phyloP scores from a whole-genome alignment of 2,329 filamentous ascomycete species.

The Pyricularia sp. region DNA sequence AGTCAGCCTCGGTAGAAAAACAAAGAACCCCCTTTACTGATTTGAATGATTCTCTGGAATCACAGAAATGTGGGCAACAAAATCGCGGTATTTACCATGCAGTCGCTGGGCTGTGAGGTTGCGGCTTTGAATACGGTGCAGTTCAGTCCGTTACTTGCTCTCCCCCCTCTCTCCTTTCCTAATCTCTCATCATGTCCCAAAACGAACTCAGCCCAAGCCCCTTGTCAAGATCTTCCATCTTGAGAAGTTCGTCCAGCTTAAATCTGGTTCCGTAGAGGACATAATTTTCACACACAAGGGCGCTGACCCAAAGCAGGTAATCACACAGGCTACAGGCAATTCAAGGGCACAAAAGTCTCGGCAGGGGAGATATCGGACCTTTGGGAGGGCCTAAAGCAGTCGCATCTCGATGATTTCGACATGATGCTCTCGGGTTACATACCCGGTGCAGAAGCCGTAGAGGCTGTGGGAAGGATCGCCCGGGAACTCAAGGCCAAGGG shows the following conservation, averaged over 20 bases:
- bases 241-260: not conserved
- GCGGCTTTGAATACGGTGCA: slow-evolving; percentile 93
- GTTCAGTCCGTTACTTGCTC: slow-evolving; percentile 60
- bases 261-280: too few species aligned
- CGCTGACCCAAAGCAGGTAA: slow-evolving; percentile 53
- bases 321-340: slow-evolving; percentile 84
- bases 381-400: slow-evolving; percentile 76
- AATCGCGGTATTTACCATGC: slow-evolving; percentile 91
- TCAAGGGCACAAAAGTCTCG: slow-evolving; percentile 74
- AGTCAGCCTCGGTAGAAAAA: slow-evolving; percentile 7
- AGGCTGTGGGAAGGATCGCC: slow-evolving; percentile 76
- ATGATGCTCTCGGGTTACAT: slow-evolving; percentile 94
- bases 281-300: not conserved
- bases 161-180: not conserved
- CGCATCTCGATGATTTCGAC: slow-evolving; percentile 80
- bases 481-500: slow-evolving; percentile 69
- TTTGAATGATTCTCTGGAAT: slow-evolving; percentile 6
- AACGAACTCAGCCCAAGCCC: not conserved
- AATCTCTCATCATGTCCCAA: slow-evolving; percentile 1
- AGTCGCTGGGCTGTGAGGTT: slow-evolving; percentile 88
- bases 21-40: not conserved
- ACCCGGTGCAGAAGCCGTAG: slow-evolving; percentile 75
- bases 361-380: slow-evolving; percentile 76
- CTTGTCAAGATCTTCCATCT: not conserved
- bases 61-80: slow-evolving; percentile 92